Evolutionary conservation across 768 basidiomycete genomes (phyloP).

Genomic region (Obba rivulosa): DNA sequence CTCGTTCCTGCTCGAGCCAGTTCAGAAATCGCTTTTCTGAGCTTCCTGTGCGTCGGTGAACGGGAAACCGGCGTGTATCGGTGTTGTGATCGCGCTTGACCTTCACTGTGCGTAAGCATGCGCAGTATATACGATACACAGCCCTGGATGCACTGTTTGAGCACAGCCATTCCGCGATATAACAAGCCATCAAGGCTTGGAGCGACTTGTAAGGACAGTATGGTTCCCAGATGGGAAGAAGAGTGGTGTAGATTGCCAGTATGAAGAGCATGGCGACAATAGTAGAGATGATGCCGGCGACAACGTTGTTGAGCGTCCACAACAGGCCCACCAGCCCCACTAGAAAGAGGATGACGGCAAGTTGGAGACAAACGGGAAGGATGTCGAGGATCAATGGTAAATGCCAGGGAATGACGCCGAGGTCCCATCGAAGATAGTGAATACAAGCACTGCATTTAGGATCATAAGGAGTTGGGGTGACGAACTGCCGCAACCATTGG

Average conservation of each 20-base stretch:
- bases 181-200: slow-evolving; percentile 9
- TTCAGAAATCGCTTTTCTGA: too few relatives aligned
- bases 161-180: too few relatives aligned
- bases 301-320: slow-evolving; percentile 11
- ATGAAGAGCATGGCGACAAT: slow-evolving; percentile 7
- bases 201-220: slow-evolving; percentile 16
- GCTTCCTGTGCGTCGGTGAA: too few relatives aligned
- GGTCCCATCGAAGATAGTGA: slow-evolving; percentile 18
- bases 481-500: slow-evolving; percentile 20
- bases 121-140: too few relatives aligned
- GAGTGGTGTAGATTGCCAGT: slow-evolving; percentile 14
- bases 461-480: slow-evolving; percentile 13
- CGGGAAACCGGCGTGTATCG: too few relatives aligned
- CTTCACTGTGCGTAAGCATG: too few relatives aligned
- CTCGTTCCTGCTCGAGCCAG: too few relatives aligned
- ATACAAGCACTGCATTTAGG: slow-evolving; percentile 12
- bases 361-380: slow-evolving; percentile 12
- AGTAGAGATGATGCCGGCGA: slow-evolving; percentile 11
- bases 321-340: slow-evolving; percentile 15
- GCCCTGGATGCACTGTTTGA: too few relatives aligned
- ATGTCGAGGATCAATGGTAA: slow-evolving; percentile 2
- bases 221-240: slow-evolving; percentile 8
- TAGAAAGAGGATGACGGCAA: slow-evolving; percentile 13
- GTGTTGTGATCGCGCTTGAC: too few relatives aligned
- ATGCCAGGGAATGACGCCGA: slow-evolving; percentile 18